Evolutionary conservation across 768 basidiomycete species (phyloP).

Genomic region (Panaeolus papilionaceus): DNA sequence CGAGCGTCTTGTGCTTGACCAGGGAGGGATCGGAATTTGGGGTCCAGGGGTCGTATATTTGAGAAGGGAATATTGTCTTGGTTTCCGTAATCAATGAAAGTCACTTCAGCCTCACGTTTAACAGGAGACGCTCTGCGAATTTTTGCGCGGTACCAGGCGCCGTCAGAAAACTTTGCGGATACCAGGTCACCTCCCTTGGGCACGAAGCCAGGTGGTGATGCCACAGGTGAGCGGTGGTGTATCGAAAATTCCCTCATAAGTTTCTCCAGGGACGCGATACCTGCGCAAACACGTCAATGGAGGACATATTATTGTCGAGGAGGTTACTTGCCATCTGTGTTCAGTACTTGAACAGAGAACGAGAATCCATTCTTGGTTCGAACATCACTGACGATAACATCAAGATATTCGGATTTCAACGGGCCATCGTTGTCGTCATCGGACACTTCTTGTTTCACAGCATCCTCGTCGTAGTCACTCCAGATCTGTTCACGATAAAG

Average conservation of each 20-base stretch:
- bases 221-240: conserved; percentile 74
- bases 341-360: conserved; percentile 94
- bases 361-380: conserved; percentile 73
- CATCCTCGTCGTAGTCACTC: conserved; percentile 81
- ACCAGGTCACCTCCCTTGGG: conserved; percentile 91
- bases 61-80: conserved; percentile 86
- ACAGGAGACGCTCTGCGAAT: conserved; percentile 84
- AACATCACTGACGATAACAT: conserved; percentile 91
- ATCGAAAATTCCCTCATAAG: conserved; percentile 94
- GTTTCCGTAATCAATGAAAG: conserved; percentile 96
- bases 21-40: conserved; percentile 87
- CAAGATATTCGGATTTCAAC: conserved; percentile 86
- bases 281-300: conserved; percentile 42
- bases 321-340: conserved; percentile 76
- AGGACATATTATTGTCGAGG: neutral
- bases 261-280: conserved; percentile 90
- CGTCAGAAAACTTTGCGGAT: conserved; percentile 93
- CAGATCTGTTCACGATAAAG: conserved; percentile 66
- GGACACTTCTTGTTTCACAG: conserved; percentile 53
- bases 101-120: conserved; percentile 94
- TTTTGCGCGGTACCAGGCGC: conserved; percentile 95
- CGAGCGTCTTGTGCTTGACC: conserved; percentile 96
- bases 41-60: conserved; percentile 88
- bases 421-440: conserved; percentile 56
- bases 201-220: conserved; percentile 68